These are phyloP conservation scores for Chalciporus sphaerocephalus DNA, from an alignment of 768 basidiomycete genomes.

Conservation along the genomic window DNA sequence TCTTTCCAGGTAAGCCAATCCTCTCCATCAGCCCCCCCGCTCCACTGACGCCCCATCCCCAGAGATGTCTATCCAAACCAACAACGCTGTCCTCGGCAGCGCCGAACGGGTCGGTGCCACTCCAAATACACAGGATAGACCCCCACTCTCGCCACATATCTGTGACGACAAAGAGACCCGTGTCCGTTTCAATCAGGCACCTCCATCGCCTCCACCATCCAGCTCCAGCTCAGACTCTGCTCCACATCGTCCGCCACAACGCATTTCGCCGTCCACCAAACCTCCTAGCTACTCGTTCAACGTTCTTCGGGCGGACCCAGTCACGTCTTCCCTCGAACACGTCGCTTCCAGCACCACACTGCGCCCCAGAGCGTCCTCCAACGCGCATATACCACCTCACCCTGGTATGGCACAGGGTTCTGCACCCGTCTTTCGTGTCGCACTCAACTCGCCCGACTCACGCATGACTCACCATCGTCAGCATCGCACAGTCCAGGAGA, in stretches of 20 bases:
- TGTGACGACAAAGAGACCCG: no score
- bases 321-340: slow-evolving; percentile 40
- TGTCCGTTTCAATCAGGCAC: slow-evolving; percentile 10
- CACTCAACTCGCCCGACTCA: slow-evolving; percentile 23
- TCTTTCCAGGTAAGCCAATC: slow-evolving; percentile 46
- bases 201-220: slow-evolving; percentile 25
- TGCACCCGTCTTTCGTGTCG: slow-evolving; percentile 38
- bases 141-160: neutral
- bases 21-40: neutral
- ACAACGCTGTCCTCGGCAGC: neutral
- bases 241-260: slow-evolving; percentile 10
- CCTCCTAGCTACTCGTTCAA: slow-evolving; percentile 37
- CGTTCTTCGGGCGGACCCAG: slow-evolving; percentile 42
- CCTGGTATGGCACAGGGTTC: slow-evolving; percentile 32
- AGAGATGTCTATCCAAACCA: slow-evolving; percentile 23
- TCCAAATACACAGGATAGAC: neutral
- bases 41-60: neutral
- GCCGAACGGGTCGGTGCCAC: neutral
- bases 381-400: slow-evolving; percentile 6
- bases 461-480: slow-evolving; percentile 17
- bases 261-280: slow-evolving; percentile 10
- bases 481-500: slow-evolving; percentile 20
- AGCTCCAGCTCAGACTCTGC: slow-evolving; percentile 29
- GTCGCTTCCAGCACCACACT: slow-evolving; percentile 40
- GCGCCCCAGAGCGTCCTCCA: slow-evolving; percentile 27